Evolutionary conservation across 2,329 filamentous ascomycete genomes (phyloP).

Genomic region (Colletotrichum paranaense): DNA sequence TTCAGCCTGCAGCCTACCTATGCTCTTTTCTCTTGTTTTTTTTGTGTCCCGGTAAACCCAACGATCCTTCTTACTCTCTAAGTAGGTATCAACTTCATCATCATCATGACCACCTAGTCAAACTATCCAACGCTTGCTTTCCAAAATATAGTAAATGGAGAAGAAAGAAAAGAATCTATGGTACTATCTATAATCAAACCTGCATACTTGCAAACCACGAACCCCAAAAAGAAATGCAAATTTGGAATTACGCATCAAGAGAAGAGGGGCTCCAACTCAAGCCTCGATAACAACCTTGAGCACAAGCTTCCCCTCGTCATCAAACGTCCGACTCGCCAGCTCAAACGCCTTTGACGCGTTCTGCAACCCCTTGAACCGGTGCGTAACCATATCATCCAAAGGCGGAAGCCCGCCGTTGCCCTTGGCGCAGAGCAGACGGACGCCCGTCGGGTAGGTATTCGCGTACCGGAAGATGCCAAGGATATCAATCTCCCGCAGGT

Average conservation of each 20-base stretch:
- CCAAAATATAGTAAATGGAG: not conserved
- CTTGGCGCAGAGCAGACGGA: conserved; percentile 66
- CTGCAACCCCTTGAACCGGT: conserved; percentile 74
- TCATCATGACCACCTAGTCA: not conserved
- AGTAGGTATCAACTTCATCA: not conserved
- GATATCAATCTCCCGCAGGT: conserved; percentile 80
- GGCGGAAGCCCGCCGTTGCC: conserved; percentile 63
- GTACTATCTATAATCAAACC: conserved; percentile 7
- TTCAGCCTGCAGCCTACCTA: no score
- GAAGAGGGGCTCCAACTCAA: conserved; percentile 41
- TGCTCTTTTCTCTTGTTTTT: not conserved
- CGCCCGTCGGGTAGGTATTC: conserved; percentile 80
- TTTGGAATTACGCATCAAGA: not conserved
- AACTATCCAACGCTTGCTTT: not conserved
- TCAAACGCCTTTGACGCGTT: conserved; percentile 74
- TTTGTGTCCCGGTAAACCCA: not conserved
- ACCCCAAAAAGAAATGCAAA: not conserved
- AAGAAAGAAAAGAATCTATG: not conserved
- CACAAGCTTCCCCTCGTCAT: conserved; percentile 75
- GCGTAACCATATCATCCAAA: conserved; percentile 79
- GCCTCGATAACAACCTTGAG: conserved; percentile 77
- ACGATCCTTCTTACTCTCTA: no score
- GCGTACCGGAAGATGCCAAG: conserved; percentile 81
- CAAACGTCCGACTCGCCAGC: conserved; percentile 75
- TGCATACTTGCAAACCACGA: not conserved